Conservation (phyloP, 805 yeast genomes). For the Torulaspora gathmanii region DNA sequence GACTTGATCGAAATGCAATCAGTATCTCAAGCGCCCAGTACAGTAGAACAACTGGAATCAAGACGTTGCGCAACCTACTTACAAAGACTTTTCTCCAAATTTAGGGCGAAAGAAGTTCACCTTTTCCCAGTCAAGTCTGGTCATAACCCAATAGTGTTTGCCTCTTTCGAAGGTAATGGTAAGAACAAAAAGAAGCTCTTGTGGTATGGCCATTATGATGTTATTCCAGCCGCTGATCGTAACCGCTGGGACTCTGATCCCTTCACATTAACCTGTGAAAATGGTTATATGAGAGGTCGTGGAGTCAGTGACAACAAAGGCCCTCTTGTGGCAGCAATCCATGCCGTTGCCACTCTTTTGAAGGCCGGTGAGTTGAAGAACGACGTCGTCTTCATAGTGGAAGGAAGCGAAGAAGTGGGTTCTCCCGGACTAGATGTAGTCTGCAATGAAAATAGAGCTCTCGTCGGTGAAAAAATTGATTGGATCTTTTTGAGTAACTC, state of each 20-base stretch:
- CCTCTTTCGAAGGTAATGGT: conserved; percentile 53
- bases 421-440: conserved; percentile 77
- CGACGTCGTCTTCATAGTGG: conserved; percentile 79
- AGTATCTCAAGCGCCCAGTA: conserved; percentile 65
- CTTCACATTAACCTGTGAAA: conserved; percentile 63
- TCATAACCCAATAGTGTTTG: conserved; percentile 76
- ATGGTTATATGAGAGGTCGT: conserved; percentile 85
- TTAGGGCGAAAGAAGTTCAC: conserved; percentile 67
- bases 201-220: conserved; percentile 97
- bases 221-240: conserved; percentile 66
- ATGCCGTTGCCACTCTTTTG: conserved; percentile 72
- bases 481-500: conserved; percentile 89
- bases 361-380: conserved; percentile 49
- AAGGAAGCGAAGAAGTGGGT: conserved; percentile 96
- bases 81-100: conserved; percentile 51
- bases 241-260: conserved; percentile 77
- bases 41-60: conserved; percentile 58
- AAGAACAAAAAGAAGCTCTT: conserved; percentile 46
- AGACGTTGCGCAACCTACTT: conserved; percentile 81
- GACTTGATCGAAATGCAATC: conserved; percentile 67
- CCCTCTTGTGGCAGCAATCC: conserved; percentile 80
- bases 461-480: conserved; percentile 65
- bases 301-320: conserved; percentile 96
- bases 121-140: conserved; percentile 70
- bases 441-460: conserved; percentile 44